Evolutionary conservation across 306 rosid species (phyloP).

Genomic region (Glycine soja): DNA sequence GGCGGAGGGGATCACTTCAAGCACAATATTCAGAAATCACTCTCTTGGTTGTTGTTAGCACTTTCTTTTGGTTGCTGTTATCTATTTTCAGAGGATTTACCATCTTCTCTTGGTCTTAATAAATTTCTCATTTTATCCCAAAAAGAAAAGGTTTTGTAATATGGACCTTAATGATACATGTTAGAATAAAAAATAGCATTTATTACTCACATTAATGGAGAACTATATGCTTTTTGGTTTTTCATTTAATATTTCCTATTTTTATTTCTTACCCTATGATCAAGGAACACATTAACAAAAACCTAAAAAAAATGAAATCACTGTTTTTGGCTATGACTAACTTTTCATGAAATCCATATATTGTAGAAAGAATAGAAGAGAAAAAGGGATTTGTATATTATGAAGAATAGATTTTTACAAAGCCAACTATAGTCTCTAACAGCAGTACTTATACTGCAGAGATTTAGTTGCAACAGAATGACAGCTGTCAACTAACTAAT

Average conservation of each 20-base stretch:
- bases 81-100: neutral
- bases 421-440: too few species aligned
- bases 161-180: neutral
- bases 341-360: conserved; percentile 5
- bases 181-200: neutral
- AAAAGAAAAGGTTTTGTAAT: neutral
- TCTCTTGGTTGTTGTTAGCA: neutral
- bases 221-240: neutral
- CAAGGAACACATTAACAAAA: neutral
- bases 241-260: neutral
- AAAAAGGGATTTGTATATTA: too few species aligned
- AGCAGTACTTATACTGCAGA: too few species aligned
- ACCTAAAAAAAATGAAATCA: neutral
- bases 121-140: neutral
- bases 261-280: neutral
- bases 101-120: neutral
- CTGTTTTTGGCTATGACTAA: neutral
- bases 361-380: too few species aligned
- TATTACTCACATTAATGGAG: neutral
- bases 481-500: neutral
- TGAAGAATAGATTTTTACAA: too few species aligned
- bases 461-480: neutral
- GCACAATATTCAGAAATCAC: conserved; percentile 7
- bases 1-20: neutral
- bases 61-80: neutral